Evolutionary conservation across 2,329 filamentous ascomycete species (phyloP), one percentile per base, ranked within the genome.

Genomic region (Neofusicoccum ribis): DNA sequence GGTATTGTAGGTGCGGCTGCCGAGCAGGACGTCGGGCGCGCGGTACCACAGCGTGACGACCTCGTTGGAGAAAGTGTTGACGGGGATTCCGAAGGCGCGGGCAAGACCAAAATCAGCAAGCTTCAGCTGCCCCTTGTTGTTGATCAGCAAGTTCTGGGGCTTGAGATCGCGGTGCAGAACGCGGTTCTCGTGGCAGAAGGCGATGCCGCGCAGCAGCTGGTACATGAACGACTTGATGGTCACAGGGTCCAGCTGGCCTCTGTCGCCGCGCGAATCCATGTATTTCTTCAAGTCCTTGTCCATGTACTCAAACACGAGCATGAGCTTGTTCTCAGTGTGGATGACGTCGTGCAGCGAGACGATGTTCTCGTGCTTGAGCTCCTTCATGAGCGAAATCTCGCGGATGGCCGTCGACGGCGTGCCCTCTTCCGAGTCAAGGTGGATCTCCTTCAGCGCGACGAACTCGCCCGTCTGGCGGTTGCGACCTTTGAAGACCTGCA

Each of bases 221-320:
- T 94, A 95, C 94, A 98, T 98, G 85, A 98, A 99, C 27, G 92
- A 96, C 82, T 98, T 98, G 86, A 99, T 97, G 64, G 92, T 95
- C 64, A 86, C 82, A 44, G 92, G 91, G 76, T 97, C 93, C 64
- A 99, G 85, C 56, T 93, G 92, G 67, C 95, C 94, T 61, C 93
- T 87, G 72, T 97, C 92, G 73, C 93, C 93, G 66, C 93, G 86
- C 6, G 89, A 91, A 77, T 99, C 95, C 95, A 99, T 99, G 80
- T 97, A 98, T 76, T 96, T 92, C 84, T 99, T 99, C 11, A 99
- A 83, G 75, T 99, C 95, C 76, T 93, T 93, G 80, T 99, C 95
- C 94, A 99, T 97, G 80, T 89, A 97, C 79, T 99, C 95, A 72
- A 99, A 99, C 9, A 99, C 95, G 46, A 99, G 89, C 95, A 99